phyloP scores from a whole-genome alignment of 345 rosid genomes.

The Viola odorata region DNA sequence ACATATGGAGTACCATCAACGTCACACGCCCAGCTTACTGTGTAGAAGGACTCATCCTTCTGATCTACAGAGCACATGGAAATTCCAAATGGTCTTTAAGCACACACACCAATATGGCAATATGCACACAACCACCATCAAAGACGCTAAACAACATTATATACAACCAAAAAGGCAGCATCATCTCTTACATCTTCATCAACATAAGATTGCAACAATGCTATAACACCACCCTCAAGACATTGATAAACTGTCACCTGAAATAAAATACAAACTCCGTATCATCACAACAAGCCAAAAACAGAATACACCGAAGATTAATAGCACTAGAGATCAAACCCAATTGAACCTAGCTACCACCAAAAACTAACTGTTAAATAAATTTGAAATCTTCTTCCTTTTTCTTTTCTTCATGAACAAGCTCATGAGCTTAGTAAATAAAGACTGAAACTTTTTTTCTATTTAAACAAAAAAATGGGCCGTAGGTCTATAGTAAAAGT shows the following conservation, averaged over 20 bases:
- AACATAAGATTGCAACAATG: slow-evolving; percentile 69
- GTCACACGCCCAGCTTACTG: slow-evolving; percentile 86
- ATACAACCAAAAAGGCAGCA: not conserved
- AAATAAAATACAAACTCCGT: not conserved
- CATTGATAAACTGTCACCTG: slow-evolving; percentile 95
- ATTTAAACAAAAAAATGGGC: no score
- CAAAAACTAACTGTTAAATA: no score
- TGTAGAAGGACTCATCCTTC: slow-evolving; percentile 97
- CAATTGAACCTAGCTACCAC: no score
- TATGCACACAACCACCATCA: not conserved
- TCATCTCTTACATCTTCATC: slow-evolving; percentile 81
- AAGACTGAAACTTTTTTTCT: no score
- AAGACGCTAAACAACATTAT: not conserved
- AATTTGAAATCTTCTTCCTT: no score
- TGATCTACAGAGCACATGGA: slow-evolving; percentile 58
- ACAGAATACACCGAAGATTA: not conserved
- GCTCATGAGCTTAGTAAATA: no score
- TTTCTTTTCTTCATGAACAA: no score
- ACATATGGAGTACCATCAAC: slow-evolving; percentile 58
- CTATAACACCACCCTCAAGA: slow-evolving; percentile 82
- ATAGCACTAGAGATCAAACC: not conserved
- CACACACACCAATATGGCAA: slow-evolving; percentile 10
- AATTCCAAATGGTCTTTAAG: slow-evolving; percentile 26
- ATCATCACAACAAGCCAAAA: slow-evolving; percentile 6
- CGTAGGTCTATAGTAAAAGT: not conserved